phyloP scores from a whole-genome alignment of 805 yeast genomes.

The Candida tibetensis region DNA sequence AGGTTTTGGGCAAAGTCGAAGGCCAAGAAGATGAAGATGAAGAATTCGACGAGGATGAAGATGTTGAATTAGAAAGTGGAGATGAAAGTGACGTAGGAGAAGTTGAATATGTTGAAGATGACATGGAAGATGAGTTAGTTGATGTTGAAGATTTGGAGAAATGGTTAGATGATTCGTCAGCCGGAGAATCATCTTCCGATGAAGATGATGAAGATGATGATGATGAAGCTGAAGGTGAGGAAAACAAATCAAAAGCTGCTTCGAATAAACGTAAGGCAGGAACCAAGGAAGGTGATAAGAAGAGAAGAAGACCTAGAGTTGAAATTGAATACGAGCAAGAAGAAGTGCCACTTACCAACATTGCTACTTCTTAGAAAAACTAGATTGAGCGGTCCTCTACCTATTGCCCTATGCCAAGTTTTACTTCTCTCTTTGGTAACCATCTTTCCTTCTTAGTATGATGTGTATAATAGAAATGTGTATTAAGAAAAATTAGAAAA shows the following conservation, averaged over 20 bases:
- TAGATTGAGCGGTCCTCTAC: no score
- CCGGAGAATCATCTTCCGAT: conserved; percentile 31
- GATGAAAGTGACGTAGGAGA: conserved; percentile 61
- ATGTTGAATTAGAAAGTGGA: conserved; percentile 50
- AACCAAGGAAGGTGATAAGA: conserved; percentile 39
- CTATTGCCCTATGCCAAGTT: no score
- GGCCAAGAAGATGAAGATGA: conserved; percentile 57
- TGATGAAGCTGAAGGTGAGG: conserved; percentile 33
- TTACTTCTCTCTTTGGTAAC: no score
- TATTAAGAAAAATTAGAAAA: no score
- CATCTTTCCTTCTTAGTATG: no score
- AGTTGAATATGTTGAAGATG: conserved; percentile 88
- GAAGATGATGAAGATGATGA: conserved; percentile 32
- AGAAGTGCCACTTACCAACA: conserved; percentile 37
- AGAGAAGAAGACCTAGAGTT: conserved; percentile 65
- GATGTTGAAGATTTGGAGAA: conserved; percentile 91
- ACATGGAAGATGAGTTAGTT: conserved; percentile 82
- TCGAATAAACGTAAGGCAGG: conserved; percentile 27
- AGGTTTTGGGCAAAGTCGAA: conserved; percentile 72
- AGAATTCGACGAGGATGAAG: conserved; percentile 52
- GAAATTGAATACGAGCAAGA: conserved; percentile 87
- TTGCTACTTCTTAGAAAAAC: no score
- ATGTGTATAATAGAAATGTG: no score
- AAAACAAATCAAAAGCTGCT: neutral
- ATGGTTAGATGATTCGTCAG: conserved; percentile 62